Percentiles rank a stretch among this genome's conserved stretches.
Evolutionary conservation across 2,329 filamentous ascomycete genomes (phyloP).

Genomic region (Colletotrichum lindemuthianum): DNA sequence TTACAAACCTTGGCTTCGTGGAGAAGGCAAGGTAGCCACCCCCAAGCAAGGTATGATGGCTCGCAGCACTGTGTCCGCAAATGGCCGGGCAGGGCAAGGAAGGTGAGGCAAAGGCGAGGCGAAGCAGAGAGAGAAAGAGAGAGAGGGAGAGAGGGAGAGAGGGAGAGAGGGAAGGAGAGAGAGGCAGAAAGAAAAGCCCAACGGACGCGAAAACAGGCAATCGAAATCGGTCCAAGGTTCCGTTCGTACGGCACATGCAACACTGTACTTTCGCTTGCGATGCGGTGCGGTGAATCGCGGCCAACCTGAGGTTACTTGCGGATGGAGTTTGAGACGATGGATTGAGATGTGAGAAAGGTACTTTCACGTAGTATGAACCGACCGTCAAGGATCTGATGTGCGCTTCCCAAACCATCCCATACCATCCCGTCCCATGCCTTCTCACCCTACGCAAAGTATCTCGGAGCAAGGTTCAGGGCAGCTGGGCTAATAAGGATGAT

Average conservation of each 20-base stretch:
- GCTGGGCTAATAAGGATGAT: too few species aligned
- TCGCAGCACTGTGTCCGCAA: too few species aligned
- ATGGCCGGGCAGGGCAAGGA: too few species aligned
- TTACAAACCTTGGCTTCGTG: neutral
- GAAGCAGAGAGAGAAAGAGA: neutral
- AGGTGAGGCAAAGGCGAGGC: neutral
- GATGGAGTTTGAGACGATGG: slow-evolving; percentile 14
- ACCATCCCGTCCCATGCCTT: too few species aligned
- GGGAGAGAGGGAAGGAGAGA: too few species aligned
- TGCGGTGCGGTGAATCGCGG: neutral
- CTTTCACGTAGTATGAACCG: neutral
- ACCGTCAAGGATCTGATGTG: neutral
- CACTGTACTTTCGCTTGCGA: slow-evolving; percentile 19
- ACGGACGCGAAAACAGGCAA: neutral
- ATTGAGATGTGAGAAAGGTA: slow-evolving; percentile 10
- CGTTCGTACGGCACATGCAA: slow-evolving; percentile 29
- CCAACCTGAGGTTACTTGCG: slow-evolving; percentile 6
- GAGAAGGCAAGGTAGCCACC: neutral
- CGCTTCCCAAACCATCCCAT: too few species aligned
- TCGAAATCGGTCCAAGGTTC: slow-evolving; percentile 2
- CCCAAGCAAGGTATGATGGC: neutral
- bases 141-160: too few species aligned
- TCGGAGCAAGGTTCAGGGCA: too few species aligned
- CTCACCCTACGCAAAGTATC: too few species aligned
- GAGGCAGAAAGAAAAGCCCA: neutral